Base-by-base conservation (phyloP, 441 rosid genomes). In the Eruca vesicaria region DNA sequence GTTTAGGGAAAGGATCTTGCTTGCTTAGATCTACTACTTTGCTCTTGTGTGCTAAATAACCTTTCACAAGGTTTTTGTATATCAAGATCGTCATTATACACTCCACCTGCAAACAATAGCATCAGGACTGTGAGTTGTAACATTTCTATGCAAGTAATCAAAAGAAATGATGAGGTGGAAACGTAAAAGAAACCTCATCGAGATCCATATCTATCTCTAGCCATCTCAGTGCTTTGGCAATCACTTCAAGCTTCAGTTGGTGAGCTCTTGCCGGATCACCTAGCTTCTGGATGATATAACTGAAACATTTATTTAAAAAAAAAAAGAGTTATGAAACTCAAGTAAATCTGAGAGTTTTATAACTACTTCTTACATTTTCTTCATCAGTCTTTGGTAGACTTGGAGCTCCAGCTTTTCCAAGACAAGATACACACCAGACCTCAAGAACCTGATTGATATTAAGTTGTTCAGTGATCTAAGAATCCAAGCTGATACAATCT, bases 341-440 rank as follows among this genome's bases (percentile, higher is more conserved):
- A 18, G 23, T 18, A 50, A n/a, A 18, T 50, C 28, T 41, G 58
- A 53, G 28, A 32, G 86, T 80, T 71, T 83, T 82, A 78, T 87
- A 86, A 38, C 29, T 19, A 7, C 26, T 61, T 0, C 78, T 73
- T 63, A 78, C 81, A 78, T 78, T 78, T 73, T 78, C 57, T 78
- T 78, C 71, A 73, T 62, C 9, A 73, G 78, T 63, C 74, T 78
- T 65, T 78, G 81, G 75, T 78, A 78, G 68, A 91, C 97, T 86
- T 95, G 98, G 63, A 93, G 97, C 85, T 93, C 98, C 38, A 95
- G 90, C 89, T 91, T 93, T 86, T 95, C 99, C 18, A 95, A 85
- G 29, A 93, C 99, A 55, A 95, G 98, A 79, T 89, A 93, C 65
- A 95, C 97, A 2, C 99, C 99, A 0, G 98, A 93, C 78, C 97